Evolutionary conservation across 495 filamentous ascomycete species (phyloP), one percentile per base, ranked within the genome.

Genomic region (Aspergillus panamensis): DNA sequence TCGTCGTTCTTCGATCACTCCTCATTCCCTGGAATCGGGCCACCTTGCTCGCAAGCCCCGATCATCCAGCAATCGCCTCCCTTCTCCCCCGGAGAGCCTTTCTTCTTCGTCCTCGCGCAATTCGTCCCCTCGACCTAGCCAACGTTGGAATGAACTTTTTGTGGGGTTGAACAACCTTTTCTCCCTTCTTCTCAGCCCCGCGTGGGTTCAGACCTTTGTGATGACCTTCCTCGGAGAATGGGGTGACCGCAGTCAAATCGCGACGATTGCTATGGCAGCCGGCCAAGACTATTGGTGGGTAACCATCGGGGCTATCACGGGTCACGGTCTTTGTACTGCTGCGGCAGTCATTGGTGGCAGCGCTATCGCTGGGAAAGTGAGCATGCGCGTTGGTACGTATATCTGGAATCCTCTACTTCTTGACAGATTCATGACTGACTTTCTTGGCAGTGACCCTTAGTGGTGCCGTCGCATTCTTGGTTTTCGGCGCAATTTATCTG

Each of bases 251-350:
- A 95, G 90, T 67, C 94, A 98, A 72, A 98, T 98, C 66, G 95
- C 94, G 14, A 98, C 94, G 6, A 96, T 98, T 66, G 94, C 94
- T 39, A 98, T 98, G 94, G 95, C 94, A 47, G 94, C 94, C 9
- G 94, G 94, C 3, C 90, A 95, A 74, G 95, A 97, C 69, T 97
- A 97, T 68, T 97, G 92, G 94, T 97, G 92, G 91, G 94, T 98
- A 14, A 96, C 91, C 4, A 77, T 91, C 53, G 94, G 94, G 52
- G 92, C 94, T 8, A 83, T 96, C 44, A 78, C 83, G 6, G 94
- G 95, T 39, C 94, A 98, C 71, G 86, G 83, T 29, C 80, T 91
- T 49, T 98, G 94, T 74, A 98, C 94, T 7, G 87, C 88, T 29
- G 87, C 88, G 43, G 94, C 94, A n/a, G 94, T 98, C 17, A 80